A percentile compares a stretch with the other conserved stretches of the same genome.
Evolutionary conservation across 1,284 basidiomycete genomes (phyloP).

Genomic region (Cystodermella granulosa): DNA sequence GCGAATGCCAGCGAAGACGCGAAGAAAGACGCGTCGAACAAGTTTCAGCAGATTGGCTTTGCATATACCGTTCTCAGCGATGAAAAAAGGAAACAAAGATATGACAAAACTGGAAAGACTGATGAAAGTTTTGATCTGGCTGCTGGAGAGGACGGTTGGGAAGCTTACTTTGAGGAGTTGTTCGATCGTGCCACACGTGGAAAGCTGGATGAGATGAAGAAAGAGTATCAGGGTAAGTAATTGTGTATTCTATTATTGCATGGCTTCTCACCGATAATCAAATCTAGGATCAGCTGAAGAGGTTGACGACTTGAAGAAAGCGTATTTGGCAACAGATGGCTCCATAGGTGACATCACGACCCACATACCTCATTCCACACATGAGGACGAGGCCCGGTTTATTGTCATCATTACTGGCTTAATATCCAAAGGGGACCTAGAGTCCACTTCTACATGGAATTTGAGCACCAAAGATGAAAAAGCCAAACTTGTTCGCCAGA

Average conservation of each 20-base stretch:
- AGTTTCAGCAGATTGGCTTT: constrained; percentile 88
- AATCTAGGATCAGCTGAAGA: constrained; percentile 77
- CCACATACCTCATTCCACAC: constrained; percentile 77
- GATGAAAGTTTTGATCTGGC: constrained; percentile 70
- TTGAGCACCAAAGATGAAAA: constrained; percentile 71
- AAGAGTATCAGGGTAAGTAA: constrained; percentile 78
- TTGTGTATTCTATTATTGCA: constrained; percentile 8
- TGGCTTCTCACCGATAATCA: neutral
- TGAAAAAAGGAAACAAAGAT: constrained; percentile 65
- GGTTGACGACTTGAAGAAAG: constrained; percentile 65
- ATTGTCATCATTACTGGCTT: constrained; percentile 64
- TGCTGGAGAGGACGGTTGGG: constrained; percentile 84
- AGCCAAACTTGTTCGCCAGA: constrained; percentile 66
- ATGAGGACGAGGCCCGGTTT: constrained; percentile 80
- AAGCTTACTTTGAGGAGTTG: constrained; percentile 84
- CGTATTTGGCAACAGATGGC: constrained; percentile 66
- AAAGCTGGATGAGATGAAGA: constrained; percentile 85
- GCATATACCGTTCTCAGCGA: constrained; percentile 85
- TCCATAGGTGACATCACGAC: constrained; percentile 75
- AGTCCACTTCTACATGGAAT: constrained; percentile 62
- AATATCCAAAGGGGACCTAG: constrained; percentile 60
- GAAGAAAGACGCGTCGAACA: constrained; percentile 59
- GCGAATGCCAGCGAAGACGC: constrained; percentile 54
- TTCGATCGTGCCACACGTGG: constrained; percentile 82
- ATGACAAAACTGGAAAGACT: constrained; percentile 80